Percentiles rank a stretch among this genome's conserved stretches.
Evolutionary conservation across 2,329 filamentous ascomycete species (phyloP).

Genomic region (Penicillium sumatraense): DNA sequence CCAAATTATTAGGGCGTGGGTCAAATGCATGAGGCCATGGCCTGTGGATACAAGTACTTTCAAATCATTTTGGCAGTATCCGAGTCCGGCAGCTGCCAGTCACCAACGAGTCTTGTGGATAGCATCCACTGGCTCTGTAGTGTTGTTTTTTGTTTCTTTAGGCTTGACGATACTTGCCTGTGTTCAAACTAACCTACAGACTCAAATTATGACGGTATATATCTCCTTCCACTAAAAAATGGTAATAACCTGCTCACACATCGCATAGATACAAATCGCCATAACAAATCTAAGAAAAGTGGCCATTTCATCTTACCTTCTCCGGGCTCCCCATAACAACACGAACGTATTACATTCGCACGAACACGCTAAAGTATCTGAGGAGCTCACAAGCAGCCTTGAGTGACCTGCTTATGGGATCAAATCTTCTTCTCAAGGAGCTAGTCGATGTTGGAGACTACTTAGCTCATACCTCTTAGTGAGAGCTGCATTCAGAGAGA

Average conservation of each 20-base stretch:
- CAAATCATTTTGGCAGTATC: constrained; percentile 8
- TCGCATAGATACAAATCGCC: constrained; percentile 12
- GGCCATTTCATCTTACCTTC: constrained; percentile 12
- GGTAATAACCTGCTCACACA: constrained; percentile 9
- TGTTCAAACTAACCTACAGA: constrained; percentile 8
- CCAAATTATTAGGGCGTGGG: constrained; percentile 12
- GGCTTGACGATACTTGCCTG: constrained; percentile 12
- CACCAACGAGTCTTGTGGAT: constrained; percentile 9
- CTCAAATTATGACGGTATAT: constrained; percentile 14
- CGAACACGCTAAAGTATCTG: no score
- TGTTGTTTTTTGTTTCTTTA: constrained; percentile 7
- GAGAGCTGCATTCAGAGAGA: no score
- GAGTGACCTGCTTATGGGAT: no score
- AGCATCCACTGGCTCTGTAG: constrained; percentile 8
- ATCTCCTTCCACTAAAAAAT: constrained; percentile 3
- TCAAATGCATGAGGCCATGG: constrained; percentile 8
- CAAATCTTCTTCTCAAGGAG: no score
- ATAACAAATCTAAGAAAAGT: constrained; percentile 17
- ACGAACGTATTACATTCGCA: no score
- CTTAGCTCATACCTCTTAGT: no score
- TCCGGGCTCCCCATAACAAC: constrained; percentile 6
- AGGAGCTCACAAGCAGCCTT: no score
- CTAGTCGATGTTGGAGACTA: no score
- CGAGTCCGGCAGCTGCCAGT: constrained; percentile 2
- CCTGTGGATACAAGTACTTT: constrained; percentile 10